Conservation (phyloP, 2,329 filamentous ascomycete genomes). For the Orbilia oligospora region DNA sequence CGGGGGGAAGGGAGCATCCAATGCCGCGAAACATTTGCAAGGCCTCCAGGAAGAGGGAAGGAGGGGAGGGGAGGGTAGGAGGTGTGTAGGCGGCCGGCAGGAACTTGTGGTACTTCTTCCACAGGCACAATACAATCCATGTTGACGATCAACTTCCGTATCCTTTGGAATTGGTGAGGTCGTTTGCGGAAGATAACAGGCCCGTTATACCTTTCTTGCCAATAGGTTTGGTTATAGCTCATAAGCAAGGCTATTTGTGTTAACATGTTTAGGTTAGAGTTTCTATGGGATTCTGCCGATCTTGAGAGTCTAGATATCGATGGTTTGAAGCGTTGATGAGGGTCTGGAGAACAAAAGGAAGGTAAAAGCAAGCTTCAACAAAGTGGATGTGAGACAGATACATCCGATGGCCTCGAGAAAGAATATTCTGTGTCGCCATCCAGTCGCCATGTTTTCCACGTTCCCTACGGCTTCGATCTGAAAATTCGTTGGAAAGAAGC, state of each 20-base stretch:
- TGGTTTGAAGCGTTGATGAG: slow-evolving; percentile 8
- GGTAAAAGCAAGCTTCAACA: slow-evolving; percentile 30
- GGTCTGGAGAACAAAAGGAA: slow-evolving; percentile 34
- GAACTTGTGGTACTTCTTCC: slow-evolving; percentile 24
- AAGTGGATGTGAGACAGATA: slow-evolving; percentile 1
- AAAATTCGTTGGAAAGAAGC: not conserved
- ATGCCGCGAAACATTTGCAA: slow-evolving; percentile 41
- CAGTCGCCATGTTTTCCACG: slow-evolving; percentile 20
- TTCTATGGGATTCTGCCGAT: slow-evolving; percentile 31
- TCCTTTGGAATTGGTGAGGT: slow-evolving; percentile 48
- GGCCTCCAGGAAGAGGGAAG: not conserved
- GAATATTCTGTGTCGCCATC: slow-evolving; percentile 13
- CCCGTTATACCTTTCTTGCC: slow-evolving; percentile 28
- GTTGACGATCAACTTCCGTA: slow-evolving; percentile 50
- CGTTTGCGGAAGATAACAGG: slow-evolving; percentile 59
- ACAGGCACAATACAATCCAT: slow-evolving; percentile 17
- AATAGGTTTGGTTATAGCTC: slow-evolving; percentile 6
- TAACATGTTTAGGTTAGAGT: slow-evolving; percentile 37
- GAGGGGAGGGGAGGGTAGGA: not conserved
- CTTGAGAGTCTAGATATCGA: slow-evolving; percentile 26
- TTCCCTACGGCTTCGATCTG: slow-evolving; percentile 23
- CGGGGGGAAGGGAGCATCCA: slow-evolving; percentile 18
- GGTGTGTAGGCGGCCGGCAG: slow-evolving; percentile 13
- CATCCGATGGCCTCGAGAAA: not conserved
- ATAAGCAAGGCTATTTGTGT: not conserved